phyloP scores from a whole-genome alignment of 2,329 filamentous ascomycete species.

The Rugonectria rugulosa region DNA sequence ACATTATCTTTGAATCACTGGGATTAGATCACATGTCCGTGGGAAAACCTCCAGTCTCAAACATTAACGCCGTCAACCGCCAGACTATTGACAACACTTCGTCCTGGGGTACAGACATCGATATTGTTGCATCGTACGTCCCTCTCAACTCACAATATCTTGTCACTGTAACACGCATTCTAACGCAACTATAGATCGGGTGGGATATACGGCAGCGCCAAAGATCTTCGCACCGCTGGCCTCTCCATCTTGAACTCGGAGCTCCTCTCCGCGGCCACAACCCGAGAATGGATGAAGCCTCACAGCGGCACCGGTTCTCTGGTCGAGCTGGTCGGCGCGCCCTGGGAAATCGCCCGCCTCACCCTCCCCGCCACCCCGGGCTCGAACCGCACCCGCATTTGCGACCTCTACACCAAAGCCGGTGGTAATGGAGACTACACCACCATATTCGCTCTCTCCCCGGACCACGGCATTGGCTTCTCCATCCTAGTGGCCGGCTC shows the following conservation, averaged over 20 bases:
- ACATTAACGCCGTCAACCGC: slow-evolving; percentile 24
- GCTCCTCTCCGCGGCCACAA: slow-evolving; percentile 13
- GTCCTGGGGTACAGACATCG: slow-evolving; percentile 26
- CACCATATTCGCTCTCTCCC: slow-evolving; percentile 48
- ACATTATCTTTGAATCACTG: neutral
- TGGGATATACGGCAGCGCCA: slow-evolving; percentile 20
- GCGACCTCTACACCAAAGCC: slow-evolving; percentile 55
- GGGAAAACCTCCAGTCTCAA: neutral
- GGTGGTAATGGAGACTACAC: slow-evolving; percentile 50
- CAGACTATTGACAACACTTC: neutral
- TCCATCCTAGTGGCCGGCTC: slow-evolving; percentile 25
- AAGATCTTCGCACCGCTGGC: slow-evolving; percentile 25
- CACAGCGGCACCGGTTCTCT: slow-evolving; percentile 27
- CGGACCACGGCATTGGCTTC: slow-evolving; percentile 49
- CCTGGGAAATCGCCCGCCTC: slow-evolving; percentile 34
- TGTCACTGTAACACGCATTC: neutral
- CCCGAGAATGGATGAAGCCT: slow-evolving; percentile 32
- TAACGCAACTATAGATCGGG: slow-evolving; percentile 19
- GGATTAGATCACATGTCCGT: slow-evolving; percentile 5
- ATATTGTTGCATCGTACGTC: slow-evolving; percentile 31
- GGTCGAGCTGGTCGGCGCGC: slow-evolving; percentile 27
- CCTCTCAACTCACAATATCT: neutral
- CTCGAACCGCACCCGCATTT: slow-evolving; percentile 43
- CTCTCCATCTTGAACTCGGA: slow-evolving; percentile 33
- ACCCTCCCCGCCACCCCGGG: slow-evolving; percentile 5